Conservation (phyloP, 805 yeast genomes). For the Kuraishia hungarica region DNA sequence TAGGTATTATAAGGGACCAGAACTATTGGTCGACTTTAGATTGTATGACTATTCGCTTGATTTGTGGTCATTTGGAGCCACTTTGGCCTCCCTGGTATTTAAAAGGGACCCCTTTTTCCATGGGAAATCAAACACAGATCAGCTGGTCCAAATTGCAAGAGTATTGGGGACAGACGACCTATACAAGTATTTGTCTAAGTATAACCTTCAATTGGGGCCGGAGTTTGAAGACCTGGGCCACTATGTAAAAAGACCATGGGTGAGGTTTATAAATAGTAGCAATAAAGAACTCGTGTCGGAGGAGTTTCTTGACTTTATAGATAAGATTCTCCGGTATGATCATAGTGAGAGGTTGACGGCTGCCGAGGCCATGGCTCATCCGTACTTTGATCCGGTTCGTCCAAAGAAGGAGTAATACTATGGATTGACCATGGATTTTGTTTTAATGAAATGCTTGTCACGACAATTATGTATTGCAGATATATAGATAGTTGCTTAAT, state of each 20-base stretch:
- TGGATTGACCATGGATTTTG: too few species aligned
- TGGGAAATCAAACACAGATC: constrained; percentile 87
- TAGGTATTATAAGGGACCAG: constrained; percentile 91
- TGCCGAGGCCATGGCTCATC: constrained; percentile 76
- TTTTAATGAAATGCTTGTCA: not conserved
- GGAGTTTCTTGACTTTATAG: constrained; percentile 76
- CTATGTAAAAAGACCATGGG: constrained; percentile 84
- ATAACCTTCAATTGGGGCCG: constrained; percentile 58
- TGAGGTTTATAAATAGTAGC: constrained; percentile 56
- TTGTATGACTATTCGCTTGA: constrained; percentile 89
- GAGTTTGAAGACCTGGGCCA: constrained; percentile 75
- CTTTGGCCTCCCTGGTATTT: constrained; percentile 84
- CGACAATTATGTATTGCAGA: not conserved
- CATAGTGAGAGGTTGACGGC: constrained; percentile 88
- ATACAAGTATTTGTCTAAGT: constrained; percentile 58
- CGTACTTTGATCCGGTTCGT: constrained; percentile 26
- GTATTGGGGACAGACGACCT: constrained; percentile 83
- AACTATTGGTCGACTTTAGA: constrained; percentile 74
- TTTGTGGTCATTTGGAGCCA: constrained; percentile 91
- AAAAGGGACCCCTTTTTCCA: constrained; percentile 89
- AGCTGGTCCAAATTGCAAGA: constrained; percentile 79
- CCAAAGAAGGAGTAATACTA: not conserved
- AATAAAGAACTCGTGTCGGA: constrained; percentile 62
- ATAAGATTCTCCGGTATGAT: constrained; percentile 72
- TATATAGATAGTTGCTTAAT: too few species aligned